phyloP scores from a whole-genome alignment of 2,329 filamentous ascomycete genomes.

The Cadophora sp. region DNA sequence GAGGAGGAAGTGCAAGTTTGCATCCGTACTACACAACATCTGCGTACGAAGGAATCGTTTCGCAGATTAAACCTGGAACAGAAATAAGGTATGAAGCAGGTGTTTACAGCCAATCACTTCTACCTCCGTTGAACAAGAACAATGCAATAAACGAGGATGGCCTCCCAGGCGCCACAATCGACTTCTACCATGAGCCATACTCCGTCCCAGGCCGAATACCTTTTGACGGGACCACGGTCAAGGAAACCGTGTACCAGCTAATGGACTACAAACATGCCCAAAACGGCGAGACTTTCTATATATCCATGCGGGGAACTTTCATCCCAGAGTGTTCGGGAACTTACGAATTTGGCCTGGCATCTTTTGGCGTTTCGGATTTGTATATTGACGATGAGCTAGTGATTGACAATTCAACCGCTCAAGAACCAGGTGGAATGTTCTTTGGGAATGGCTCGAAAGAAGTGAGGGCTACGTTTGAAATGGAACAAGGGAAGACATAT shows the following conservation, averaged over 20 bases:
- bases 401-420: conserved; percentile 37
- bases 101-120: neutral
- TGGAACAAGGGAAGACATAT: conserved; percentile 43
- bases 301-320: conserved; percentile 31
- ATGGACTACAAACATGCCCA: conserved; percentile 17
- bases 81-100: conserved; percentile 9
- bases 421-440: conserved; percentile 38
- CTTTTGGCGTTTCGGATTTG: conserved; percentile 45
- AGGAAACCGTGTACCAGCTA: conserved; percentile 3
- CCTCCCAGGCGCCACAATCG: neutral
- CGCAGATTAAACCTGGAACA: conserved; percentile 36
- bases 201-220: neutral
- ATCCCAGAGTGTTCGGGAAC: conserved; percentile 29
- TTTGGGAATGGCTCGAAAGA: conserved; percentile 34
- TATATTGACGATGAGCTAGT: conserved; percentile 44
- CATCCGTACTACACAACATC: conserved; percentile 44
- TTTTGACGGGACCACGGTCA: conserved; percentile 5
- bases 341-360: conserved; percentile 46
- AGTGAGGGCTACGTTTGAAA: conserved; percentile 34
- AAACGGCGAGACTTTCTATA: conserved; percentile 8
- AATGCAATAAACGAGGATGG: conserved; percentile 1
- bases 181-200: conserved; percentile 14
- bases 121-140: conserved; percentile 7
- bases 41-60: conserved; percentile 36
- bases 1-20: conserved; percentile 45